These are phyloP conservation scores for Tetrahymena malaccensis DNA, from an alignment of 73 alveolate species.

Conservation along the genomic window DNA sequence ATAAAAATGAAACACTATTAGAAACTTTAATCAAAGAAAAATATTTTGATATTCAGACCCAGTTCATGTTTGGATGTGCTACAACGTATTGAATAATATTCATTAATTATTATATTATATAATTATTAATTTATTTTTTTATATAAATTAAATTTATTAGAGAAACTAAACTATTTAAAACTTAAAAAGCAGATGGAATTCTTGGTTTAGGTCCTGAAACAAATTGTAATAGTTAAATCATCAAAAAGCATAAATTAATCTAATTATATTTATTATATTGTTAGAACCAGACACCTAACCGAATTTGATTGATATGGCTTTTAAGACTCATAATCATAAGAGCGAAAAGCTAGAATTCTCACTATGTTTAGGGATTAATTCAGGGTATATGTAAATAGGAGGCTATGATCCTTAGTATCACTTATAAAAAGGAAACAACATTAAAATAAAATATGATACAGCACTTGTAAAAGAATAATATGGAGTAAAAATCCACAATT, in stretches of 20 bases:
- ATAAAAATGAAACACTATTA: not conserved
- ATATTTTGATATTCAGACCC: not conserved
- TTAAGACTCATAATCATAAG: not conserved
- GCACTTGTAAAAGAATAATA: not conserved
- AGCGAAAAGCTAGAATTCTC: not conserved
- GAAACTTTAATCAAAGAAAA: not conserved
- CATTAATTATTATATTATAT: not conserved
- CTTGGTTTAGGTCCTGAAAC: not conserved
- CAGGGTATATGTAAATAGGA: not conserved
- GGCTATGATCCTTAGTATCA: not conserved
- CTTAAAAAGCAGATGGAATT: not conserved
- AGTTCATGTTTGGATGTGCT: not conserved
- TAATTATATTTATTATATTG: no score
- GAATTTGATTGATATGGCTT: not conserved
- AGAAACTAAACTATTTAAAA: not conserved
- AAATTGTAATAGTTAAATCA: not conserved
- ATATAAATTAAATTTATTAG: not conserved
- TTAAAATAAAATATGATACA: not conserved
- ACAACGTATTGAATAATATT: not conserved
- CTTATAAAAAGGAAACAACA: not conserved
- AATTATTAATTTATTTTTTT: no score
- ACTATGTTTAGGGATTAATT: not conserved
- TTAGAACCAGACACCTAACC: not conserved
- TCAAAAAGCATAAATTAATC: no score
- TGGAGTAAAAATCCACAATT: not conserved